A percentile compares a stretch with the other conserved stretches of the same genome.
Evolutionary conservation across 2,329 filamentous ascomycete genomes (phyloP).

Genomic region (Fusarium poae): DNA sequence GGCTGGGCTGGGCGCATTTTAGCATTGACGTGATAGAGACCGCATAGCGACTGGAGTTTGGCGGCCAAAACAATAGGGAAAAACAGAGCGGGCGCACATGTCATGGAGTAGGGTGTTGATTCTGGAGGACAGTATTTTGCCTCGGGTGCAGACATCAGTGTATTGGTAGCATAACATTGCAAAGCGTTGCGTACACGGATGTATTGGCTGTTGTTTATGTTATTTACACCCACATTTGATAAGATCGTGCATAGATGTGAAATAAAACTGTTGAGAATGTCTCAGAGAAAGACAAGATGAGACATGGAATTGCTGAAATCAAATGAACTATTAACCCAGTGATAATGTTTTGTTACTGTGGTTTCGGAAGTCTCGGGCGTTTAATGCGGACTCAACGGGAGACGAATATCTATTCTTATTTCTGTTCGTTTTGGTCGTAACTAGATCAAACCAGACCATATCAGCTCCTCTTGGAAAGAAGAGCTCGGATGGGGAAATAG

Average conservation of each 20-base stretch:
- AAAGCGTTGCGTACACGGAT: constrained; percentile 7
- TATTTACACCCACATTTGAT: not conserved
- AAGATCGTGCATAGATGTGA: not conserved
- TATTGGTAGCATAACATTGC: not conserved
- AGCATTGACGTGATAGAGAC: constrained; percentile 20
- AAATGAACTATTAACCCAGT: not conserved
- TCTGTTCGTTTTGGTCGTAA: not conserved
- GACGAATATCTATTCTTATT: not conserved
- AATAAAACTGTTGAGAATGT: constrained; percentile 21
- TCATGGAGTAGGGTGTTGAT: constrained; percentile 7
- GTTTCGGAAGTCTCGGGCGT: constrained; percentile 12
- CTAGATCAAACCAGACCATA: not conserved
- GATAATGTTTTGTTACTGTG: not conserved
- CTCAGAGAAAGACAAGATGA: constrained; percentile 7
- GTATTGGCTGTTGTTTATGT: constrained; percentile 8
- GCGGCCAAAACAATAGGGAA: constrained; percentile 22
- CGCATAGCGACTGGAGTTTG: constrained; percentile 21
- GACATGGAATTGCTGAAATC: constrained; percentile 18
- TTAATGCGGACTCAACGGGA: not conserved
- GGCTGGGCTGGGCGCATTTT: constrained; percentile 4
- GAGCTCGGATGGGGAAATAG: constrained; percentile 7
- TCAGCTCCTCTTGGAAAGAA: not conserved
- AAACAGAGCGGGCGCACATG: constrained; percentile 6
- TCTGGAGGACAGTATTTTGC: constrained; percentile 1
- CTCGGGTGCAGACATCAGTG: not conserved